Evolutionary conservation across 768 basidiomycete genomes (phyloP).

Genomic region (Grammothele lineata): DNA sequence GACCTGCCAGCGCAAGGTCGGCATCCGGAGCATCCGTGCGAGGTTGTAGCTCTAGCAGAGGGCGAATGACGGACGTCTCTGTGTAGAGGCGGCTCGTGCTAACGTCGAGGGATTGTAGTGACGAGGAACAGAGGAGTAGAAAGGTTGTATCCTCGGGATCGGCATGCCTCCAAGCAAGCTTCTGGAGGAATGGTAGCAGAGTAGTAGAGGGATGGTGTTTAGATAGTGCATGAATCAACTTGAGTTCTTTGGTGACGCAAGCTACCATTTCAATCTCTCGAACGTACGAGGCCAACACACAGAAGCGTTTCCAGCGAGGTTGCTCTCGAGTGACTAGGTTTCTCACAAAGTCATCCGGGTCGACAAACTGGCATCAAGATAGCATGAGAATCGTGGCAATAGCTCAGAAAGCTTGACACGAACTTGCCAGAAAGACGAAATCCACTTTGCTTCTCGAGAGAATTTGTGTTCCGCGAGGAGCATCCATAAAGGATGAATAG

Average conservation of each 20-base stretch:
- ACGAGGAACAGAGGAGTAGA: neutral
- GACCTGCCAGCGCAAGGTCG: neutral
- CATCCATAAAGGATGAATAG: conserved; percentile 7
- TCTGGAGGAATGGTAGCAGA: conserved; percentile 2
- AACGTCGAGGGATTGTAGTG: neutral
- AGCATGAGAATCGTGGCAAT: too few species aligned
- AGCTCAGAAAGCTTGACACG: neutral
- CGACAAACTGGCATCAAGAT: neutral
- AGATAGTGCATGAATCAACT: conserved; percentile 2
- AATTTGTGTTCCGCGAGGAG: conserved; percentile 3
- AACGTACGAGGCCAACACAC: conserved; percentile 3
- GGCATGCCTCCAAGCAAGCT: conserved; percentile 4
- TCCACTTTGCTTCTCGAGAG: too few species aligned
- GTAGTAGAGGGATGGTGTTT: conserved; percentile 3
- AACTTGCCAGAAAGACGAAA: too few species aligned
- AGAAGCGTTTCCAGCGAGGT: conserved; percentile 4
- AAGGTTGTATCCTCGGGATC: conserved; percentile 2
- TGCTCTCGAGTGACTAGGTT: neutral
- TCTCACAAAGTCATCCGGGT: conserved; percentile 7
- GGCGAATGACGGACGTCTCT: neutral
- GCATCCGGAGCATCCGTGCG: too few species aligned
- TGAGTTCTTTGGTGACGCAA: conserved; percentile 1
- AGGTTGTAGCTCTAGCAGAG: too few species aligned
- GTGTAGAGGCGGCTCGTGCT: neutral
- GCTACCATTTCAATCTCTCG: conserved; percentile 2